Base-by-base conservation (phyloP, 2,329 filamentous ascomycete genomes). In the Thermomyces lanuginosus region DNA sequence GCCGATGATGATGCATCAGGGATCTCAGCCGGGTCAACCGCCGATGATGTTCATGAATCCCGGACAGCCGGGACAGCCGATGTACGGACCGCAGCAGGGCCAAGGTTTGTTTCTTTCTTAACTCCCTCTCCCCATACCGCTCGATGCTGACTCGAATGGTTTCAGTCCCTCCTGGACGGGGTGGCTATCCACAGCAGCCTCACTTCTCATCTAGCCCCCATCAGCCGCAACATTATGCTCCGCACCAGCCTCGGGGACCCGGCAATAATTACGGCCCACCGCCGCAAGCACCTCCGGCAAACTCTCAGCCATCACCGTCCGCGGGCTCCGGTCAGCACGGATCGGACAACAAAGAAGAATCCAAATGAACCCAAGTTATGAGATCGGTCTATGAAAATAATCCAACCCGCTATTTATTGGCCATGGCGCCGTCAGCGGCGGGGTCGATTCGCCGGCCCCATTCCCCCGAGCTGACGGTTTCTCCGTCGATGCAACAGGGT, bases 1-100 rank as follows among this genome's bases (percentile, higher is more conserved):
- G 8, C 76, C 81, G 2, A 82, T 91, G 74, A 95, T 95, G 86
- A 79, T 76, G 43, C 84, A 84, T 39, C 82, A 92, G 56, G 81
- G 81, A 29, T 93, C 84, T 15, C 86, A 93, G 45, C 84, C 92
- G 50, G 83, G 84, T 21, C 82, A 91, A 47, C 62, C 63, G 30
- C 61, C 63, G 24, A 56, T 84, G 68, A 61, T 77, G 69, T 66
- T 61, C 36, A 80, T 84, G 74, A 78, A 74, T 42, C 76, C 76
- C 22, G 73, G 64, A 28, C 76, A 76, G 45, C 80, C 76, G 45
- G 76, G 73, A 43, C 78, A 82, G 46, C 76, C 77, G 19, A 69
- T 72, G 28, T 83, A 76, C 51, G 61, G 64, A 32, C 69, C 71
- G 16, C 77, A 77, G 39, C 77, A 78, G 38, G 28, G 66, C 41